These are phyloP conservation scores for Borovskyia barvae DNA, from an alignment of 208 protist genomes.

Conservation along the genomic window DNA sequence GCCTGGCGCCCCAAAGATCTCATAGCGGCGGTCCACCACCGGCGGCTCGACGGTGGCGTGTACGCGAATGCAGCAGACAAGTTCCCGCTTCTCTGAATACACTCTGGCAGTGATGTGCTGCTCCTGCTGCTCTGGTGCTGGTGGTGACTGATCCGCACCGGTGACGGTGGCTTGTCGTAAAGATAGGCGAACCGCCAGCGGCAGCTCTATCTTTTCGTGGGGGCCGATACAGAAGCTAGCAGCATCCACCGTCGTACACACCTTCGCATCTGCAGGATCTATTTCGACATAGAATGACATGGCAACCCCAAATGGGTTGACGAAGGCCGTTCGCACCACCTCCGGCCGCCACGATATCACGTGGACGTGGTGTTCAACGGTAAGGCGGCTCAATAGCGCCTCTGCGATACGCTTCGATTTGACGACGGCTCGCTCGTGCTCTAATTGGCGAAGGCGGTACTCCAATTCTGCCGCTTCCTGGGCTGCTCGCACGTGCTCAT, in stretches of 20 bases:
- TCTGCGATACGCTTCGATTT: slow-evolving; percentile 76
- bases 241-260: slow-evolving; percentile 36
- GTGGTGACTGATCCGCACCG: not conserved
- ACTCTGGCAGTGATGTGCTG: slow-evolving; percentile 41
- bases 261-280: slow-evolving; percentile 18
- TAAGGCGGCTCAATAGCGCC: slow-evolving; percentile 69
- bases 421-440: slow-evolving; percentile 70
- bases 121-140: not conserved
- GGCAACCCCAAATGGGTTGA: slow-evolving; percentile 56
- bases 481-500: slow-evolving; percentile 37
- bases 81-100: slow-evolving; percentile 64
- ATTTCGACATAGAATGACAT: slow-evolving; percentile 80
- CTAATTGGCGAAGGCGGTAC: slow-evolving; percentile 71
- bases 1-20: slow-evolving; percentile 72
- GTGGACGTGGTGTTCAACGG: slow-evolving; percentile 54
- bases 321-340: slow-evolving; percentile 50
- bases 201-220: slow-evolving; percentile 49
- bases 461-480: slow-evolving; percentile 60
- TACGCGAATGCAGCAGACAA: slow-evolving; percentile 62
- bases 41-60: slow-evolving; percentile 55
- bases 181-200: slow-evolving; percentile 55
- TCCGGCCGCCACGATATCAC: slow-evolving; percentile 67
- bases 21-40: slow-evolving; percentile 81
- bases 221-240: slow-evolving; percentile 64
- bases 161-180: not conserved